Evolutionary conservation across 2,329 filamentous ascomycete genomes (phyloP).

Genomic region (Neofusicoccum sp.): DNA sequence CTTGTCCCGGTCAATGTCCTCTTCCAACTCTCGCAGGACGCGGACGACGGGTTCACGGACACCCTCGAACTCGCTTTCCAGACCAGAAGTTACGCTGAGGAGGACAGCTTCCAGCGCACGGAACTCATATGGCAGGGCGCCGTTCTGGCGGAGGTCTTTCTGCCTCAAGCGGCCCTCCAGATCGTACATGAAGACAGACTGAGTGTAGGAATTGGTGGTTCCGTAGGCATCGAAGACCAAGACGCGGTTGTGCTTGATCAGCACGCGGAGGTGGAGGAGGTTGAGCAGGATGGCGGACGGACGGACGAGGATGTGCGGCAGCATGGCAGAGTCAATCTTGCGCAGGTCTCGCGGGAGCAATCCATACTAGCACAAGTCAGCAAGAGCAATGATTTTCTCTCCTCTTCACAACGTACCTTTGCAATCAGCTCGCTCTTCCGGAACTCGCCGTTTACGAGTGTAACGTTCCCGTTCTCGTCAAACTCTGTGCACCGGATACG

Average conservation of each 20-base stretch:
- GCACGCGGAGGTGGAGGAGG: conserved; percentile 88
- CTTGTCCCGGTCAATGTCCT: conserved; percentile 95
- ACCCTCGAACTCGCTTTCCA: conserved; percentile 92
- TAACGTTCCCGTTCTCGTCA: conserved; percentile 87
- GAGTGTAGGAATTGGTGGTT: conserved; percentile 88
- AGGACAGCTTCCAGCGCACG: conserved; percentile 92
- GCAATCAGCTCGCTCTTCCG: conserved; percentile 97
- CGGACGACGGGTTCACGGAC: conserved; percentile 89
- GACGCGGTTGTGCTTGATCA: conserved; percentile 93
- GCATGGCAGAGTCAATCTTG: conserved; percentile 94
- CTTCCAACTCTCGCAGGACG: conserved; percentile 85
- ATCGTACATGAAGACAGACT: conserved; percentile 97
- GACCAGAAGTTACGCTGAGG: conserved; percentile 84
- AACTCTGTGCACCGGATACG: conserved; percentile 92
- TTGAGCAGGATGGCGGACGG: conserved; percentile 93
- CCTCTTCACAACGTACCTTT: conserved; percentile 57
- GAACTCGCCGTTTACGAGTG: conserved; percentile 90
- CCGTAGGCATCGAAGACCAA: conserved; percentile 96
- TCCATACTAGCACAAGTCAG: conserved; percentile 64
- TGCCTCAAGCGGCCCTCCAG: conserved; percentile 88
- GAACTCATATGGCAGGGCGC: conserved; percentile 84
- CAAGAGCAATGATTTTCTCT: not conserved
- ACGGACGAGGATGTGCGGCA: conserved; percentile 92
- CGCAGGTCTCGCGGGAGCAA: conserved; percentile 89
- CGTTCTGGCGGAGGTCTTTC: conserved; percentile 57